These are phyloP conservation scores for Hypoxylon sp. DNA, from an alignment of 2,329 filamentous ascomycete genomes.

Conservation along the genomic window DNA sequence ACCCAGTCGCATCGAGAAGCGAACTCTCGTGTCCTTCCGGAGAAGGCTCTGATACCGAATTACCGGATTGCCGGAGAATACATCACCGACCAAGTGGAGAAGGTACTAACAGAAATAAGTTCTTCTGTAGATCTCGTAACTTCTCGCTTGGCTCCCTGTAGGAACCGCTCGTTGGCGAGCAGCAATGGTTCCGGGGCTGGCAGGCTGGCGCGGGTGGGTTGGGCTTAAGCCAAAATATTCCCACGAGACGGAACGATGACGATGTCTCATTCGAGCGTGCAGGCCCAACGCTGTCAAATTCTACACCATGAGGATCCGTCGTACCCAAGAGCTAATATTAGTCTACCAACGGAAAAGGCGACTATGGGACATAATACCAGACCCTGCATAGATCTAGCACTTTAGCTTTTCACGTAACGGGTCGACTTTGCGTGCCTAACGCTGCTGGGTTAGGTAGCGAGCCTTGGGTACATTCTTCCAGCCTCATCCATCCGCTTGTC, in stretches of 20 bases:
- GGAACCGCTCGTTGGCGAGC: constrained; percentile 1
- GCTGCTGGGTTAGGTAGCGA: not conserved
- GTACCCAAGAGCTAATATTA: not conserved
- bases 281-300: constrained; percentile 4
- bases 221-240: constrained; percentile 9
- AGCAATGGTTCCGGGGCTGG: too few relatives aligned
- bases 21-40: too few relatives aligned
- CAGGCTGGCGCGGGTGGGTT: too few relatives aligned
- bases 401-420: not conserved
- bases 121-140: not conserved
- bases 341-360: not conserved
- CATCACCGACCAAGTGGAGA: not conserved
- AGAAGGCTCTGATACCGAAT: too few relatives aligned
- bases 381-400: not conserved
- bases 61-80: not conserved
- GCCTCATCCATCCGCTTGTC: not conserved
- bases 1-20: not conserved
- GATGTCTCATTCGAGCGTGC: constrained; percentile 20
- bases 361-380: not conserved
- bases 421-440: not conserved
- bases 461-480: not conserved
- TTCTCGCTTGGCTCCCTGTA: constrained; percentile 4
- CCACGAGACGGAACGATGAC: not conserved
- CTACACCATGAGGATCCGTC: not conserved
- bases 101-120: not conserved